These are phyloP conservation scores for Lecanicillium sp. DNA, from an alignment of 2,329 filamentous ascomycete genomes.

Conservation along the genomic window DNA sequence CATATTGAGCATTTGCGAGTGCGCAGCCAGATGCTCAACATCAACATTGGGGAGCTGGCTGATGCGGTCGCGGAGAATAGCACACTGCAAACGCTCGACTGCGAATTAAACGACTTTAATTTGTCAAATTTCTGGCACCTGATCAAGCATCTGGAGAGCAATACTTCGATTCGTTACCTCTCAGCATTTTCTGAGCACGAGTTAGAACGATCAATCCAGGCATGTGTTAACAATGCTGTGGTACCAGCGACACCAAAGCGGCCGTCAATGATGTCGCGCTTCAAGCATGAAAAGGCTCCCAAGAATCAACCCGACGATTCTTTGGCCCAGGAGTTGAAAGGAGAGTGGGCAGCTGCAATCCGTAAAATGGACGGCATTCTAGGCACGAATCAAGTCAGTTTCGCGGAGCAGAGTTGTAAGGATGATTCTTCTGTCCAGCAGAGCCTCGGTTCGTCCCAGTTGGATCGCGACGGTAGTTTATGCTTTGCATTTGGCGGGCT, in stretches of 20 bases:
- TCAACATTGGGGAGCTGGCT: constrained; percentile 45
- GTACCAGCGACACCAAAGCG: constrained; percentile 17
- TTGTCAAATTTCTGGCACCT: constrained; percentile 41
- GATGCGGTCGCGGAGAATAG: constrained; percentile 39
- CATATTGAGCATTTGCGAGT: constrained; percentile 42
- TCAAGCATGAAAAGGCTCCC: constrained; percentile 21
- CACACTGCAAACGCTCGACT: constrained; percentile 43
- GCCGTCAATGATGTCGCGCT: constrained; percentile 24
- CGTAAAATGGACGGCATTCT: constrained; percentile 24
- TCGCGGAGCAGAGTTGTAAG: constrained; percentile 12
- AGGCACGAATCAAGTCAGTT: constrained; percentile 24
- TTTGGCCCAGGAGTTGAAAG: constrained; percentile 27
- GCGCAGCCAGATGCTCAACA: constrained; percentile 46
- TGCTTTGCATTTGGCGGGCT: constrained; percentile 28
- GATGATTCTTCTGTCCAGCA: constrained; percentile 13
- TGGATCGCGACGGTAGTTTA: constrained; percentile 20
- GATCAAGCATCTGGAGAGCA: constrained; percentile 33
- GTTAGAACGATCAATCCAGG: constrained; percentile 25
- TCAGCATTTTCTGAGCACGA: constrained; percentile 31
- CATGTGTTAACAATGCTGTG: constrained; percentile 22
- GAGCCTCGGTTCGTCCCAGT: constrained; percentile 4
- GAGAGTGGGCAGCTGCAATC: constrained; percentile 29
- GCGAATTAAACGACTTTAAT: constrained; percentile 46
- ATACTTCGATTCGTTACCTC: constrained; percentile 34
- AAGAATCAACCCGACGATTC: constrained; percentile 20